Evolutionary conservation across 73 alveolate genomes (phyloP).

Genomic region (Blepharisma japonicum): DNA sequence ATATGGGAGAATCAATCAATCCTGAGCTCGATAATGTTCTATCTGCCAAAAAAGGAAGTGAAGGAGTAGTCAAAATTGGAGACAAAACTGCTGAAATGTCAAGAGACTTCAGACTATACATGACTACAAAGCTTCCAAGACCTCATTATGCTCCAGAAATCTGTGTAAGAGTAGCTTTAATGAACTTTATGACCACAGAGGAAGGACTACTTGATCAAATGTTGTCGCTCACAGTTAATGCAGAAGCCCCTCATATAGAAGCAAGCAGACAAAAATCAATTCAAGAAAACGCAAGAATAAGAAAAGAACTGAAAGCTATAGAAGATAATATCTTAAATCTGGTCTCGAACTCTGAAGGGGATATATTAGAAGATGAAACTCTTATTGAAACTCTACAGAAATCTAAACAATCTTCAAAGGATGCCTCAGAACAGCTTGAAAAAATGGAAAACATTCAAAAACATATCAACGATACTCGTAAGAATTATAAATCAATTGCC

Average conservation of each 20-base stretch:
- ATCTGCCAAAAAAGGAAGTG: conserved; percentile 25
- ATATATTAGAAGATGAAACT: conserved; percentile 79
- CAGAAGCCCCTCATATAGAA: conserved; percentile 76
- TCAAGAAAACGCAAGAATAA: conserved; percentile 5
- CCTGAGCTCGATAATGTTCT: conserved; percentile 37
- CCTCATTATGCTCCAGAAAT: conserved; percentile 99
- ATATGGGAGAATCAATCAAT: conserved; percentile 84
- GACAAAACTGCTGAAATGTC: conserved; percentile 56
- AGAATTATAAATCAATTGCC: conserved; percentile 97
- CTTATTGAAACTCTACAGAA: conserved; percentile 82
- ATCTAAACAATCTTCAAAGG: conserved; percentile 76
- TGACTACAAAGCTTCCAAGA: conserved; percentile 95
- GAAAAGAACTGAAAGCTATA: not conserved
- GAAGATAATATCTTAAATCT: conserved; percentile 51
- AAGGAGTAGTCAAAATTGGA: conserved; percentile 58
- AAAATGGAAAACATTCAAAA: conserved; percentile 77
- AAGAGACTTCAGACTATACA: conserved; percentile 92
- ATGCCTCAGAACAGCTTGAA: conserved; percentile 70
- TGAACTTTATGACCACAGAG: conserved; percentile 96
- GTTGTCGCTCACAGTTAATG: conserved; percentile 92
- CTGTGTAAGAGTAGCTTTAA: conserved; percentile 90
- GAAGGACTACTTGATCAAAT: conserved; percentile 97
- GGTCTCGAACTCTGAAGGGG: conserved; percentile 43
- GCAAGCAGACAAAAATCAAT: not conserved
- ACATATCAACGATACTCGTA: conserved; percentile 87